These are phyloP conservation scores for Penicillium flavigenum DNA, from an alignment of 495 filamentous ascomycete species.

Conservation along the genomic window DNA sequence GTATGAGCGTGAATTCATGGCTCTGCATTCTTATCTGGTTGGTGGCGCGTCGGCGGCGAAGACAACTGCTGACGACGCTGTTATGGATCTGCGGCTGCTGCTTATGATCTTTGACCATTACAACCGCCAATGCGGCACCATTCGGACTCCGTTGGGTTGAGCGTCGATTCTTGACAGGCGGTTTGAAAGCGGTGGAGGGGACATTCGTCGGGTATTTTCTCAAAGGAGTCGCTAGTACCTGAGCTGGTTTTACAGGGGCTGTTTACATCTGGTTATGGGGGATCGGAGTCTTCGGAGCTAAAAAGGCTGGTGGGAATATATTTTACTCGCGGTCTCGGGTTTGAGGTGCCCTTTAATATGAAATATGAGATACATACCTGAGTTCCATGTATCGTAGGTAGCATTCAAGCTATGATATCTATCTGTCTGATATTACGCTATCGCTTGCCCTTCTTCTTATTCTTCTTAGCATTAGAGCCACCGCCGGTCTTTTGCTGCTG, in stretches of 20 bases:
- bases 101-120: conserved; percentile 43
- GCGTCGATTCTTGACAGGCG: background rate
- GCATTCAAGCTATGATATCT: background rate
- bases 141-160: conserved; percentile 42
- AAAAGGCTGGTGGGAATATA: background rate
- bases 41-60: conserved; percentile 41
- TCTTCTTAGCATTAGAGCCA: conserved; percentile 58
- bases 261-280: background rate
- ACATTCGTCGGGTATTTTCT: background rate
- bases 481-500: conserved; percentile 41
- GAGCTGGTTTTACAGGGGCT: background rate
- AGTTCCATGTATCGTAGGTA: conserved; percentile 5
- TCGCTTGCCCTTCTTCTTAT: conserved; percentile 77
- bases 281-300: background rate
- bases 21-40: conserved; percentile 47
- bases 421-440: conserved; percentile 21
- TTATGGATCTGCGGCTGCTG: conserved; percentile 45
- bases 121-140: conserved; percentile 44
- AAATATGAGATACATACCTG: background rate
- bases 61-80: conserved; percentile 51
- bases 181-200: background rate
- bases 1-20: conserved; percentile 50
- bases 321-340: background rate
- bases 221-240: background rate
- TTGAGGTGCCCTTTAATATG: background rate